Evolutionary conservation across 2,329 filamentous ascomycete genomes (phyloP).

Genomic region (Paecilomyces niveus): DNA sequence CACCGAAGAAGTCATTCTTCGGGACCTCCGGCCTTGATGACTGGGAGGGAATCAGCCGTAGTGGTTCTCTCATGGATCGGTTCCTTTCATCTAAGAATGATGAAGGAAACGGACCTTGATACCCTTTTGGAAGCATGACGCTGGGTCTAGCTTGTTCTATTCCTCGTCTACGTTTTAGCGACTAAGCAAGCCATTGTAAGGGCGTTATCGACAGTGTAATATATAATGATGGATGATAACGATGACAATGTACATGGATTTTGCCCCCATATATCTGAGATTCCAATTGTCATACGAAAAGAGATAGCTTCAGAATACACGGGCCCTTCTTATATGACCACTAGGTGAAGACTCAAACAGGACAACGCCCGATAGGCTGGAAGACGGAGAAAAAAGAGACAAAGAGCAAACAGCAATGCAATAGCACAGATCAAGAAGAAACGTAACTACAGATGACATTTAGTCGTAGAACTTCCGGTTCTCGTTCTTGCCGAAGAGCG

Average conservation of each 20-base stretch:
- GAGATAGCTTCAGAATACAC: background rate
- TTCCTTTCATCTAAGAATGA: conserved; percentile 6
- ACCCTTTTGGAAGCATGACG: conserved; percentile 6
- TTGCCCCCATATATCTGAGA: background rate
- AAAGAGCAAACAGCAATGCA: conserved; percentile 1
- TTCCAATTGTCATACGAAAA: conserved; percentile 1
- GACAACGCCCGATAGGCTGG: background rate
- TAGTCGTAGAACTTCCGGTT: conserved; percentile 96
- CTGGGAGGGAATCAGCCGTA: conserved; percentile 3
- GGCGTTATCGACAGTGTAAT: conserved; percentile 3
- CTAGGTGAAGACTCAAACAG: background rate
- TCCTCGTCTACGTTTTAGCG: background rate
- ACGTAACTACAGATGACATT: conserved; percentile 7
- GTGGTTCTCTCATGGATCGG: conserved; percentile 3
- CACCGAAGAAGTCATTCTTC: conserved; percentile 43
- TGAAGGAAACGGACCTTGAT: conserved; percentile 2
- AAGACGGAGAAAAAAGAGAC: background rate
- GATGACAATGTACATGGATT: background rate
- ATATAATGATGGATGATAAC: conserved; percentile 1
- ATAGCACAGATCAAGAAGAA: conserved; percentile 1
- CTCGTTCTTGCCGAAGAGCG: conserved; percentile 86
- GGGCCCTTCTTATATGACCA: background rate
- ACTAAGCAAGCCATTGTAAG: conserved; percentile 10
- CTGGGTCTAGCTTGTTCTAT: background rate
- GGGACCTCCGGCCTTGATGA: conserved; percentile 12